Conservation (phyloP, 441 rosid genomes). For the Viola pubescens region DNA sequence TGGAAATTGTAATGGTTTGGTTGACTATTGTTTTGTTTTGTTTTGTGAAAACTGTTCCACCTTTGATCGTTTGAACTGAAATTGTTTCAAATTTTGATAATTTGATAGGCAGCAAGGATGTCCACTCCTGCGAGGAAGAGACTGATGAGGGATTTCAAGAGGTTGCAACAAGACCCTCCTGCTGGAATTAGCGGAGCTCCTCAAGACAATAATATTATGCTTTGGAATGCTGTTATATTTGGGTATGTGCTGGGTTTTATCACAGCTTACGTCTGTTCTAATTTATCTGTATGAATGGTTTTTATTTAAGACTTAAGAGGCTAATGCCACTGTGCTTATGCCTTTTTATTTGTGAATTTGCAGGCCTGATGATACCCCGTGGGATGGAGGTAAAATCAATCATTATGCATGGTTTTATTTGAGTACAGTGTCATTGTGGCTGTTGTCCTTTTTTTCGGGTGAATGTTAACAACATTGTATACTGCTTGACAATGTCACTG, state of each 20-base stretch:
- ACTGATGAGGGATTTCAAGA: slow-evolving; percentile 77
- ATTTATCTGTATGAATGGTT: too few relatives aligned
- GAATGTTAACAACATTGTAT: too few relatives aligned
- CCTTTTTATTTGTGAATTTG: slow-evolving; percentile 10
- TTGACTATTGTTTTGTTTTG: too few relatives aligned
- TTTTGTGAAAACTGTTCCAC: too few relatives aligned
- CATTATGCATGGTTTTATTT: too few relatives aligned
- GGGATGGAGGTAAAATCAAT: slow-evolving; percentile 67
- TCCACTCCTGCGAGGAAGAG: slow-evolving; percentile 78
- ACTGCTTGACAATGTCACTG: too few relatives aligned
- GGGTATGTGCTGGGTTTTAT: slow-evolving; percentile 28
- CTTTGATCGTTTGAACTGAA: too few relatives aligned
- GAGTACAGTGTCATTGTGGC: too few relatives aligned
- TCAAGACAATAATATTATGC: slow-evolving; percentile 67
- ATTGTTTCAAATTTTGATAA: not conserved
- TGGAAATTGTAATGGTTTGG: too few relatives aligned
- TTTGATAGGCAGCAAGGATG: slow-evolving; percentile 30
- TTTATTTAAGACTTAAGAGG: too few relatives aligned
- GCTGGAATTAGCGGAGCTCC: slow-evolving; percentile 79
- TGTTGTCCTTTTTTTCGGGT: too few relatives aligned
- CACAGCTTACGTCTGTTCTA: not conserved
- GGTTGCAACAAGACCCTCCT: slow-evolving; percentile 77
- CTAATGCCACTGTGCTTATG: too few relatives aligned
- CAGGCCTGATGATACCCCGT: slow-evolving; percentile 79
- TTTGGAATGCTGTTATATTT: slow-evolving; percentile 72